phyloP scores from a whole-genome alignment of 139 green algal species.

The Micromonas pusilla region DNA sequence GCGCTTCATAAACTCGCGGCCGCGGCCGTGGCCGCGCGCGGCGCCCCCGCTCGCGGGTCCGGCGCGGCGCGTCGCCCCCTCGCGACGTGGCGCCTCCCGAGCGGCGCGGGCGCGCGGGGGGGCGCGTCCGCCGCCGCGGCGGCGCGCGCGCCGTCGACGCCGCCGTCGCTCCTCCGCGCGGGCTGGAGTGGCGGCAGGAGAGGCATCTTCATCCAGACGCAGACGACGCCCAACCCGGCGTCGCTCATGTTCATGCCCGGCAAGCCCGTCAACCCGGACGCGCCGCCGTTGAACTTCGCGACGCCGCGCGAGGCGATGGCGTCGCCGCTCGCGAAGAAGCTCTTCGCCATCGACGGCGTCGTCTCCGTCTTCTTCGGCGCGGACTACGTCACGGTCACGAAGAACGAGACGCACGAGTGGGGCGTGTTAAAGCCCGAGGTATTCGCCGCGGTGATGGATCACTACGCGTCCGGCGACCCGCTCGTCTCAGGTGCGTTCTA shows the following conservation, averaged over 20 bases:
- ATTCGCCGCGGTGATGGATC: constrained; percentile 94
- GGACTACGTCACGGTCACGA: constrained; percentile 97
- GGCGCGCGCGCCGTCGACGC: background rate
- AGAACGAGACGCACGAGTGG: constrained; percentile 70
- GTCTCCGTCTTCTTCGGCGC: constrained; percentile 82
- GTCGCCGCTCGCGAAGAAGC: constrained; percentile 76
- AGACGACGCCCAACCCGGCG: constrained; percentile 86
- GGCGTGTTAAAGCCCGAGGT: constrained; percentile 80
- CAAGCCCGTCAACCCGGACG: constrained; percentile 60
- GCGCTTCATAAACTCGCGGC: too few relatives aligned
- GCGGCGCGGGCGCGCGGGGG: too few relatives aligned
- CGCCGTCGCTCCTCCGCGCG: background rate
- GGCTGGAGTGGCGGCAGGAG: background rate
- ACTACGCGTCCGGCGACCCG: constrained; percentile 70
- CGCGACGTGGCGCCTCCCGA: too few relatives aligned
- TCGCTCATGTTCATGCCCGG: constrained; percentile 97
- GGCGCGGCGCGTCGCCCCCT: too few relatives aligned
- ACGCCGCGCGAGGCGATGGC: constrained; percentile 66
- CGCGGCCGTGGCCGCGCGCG: too few relatives aligned
- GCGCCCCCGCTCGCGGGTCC: too few relatives aligned
- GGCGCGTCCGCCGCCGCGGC: too few relatives aligned
- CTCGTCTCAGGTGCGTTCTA: too few relatives aligned
- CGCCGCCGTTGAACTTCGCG: constrained; percentile 55
- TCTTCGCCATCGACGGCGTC: constrained; percentile 46
- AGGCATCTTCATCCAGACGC: constrained; percentile 92